These are phyloP conservation scores for Daldinia sp. DNA, from an alignment of 2,329 filamentous ascomycete species.

Conservation along the genomic window DNA sequence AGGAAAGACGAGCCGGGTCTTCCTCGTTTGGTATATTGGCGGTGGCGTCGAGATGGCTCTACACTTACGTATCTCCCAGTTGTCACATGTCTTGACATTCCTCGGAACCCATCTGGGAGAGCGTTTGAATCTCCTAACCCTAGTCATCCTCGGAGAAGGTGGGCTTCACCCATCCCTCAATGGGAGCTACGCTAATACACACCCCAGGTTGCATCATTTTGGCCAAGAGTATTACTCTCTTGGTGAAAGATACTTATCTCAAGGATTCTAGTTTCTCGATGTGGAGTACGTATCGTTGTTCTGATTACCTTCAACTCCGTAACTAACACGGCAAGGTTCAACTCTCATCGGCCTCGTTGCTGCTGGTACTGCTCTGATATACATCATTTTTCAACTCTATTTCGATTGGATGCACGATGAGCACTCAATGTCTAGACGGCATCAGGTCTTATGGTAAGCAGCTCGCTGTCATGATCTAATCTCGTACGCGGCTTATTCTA, in stretches of 20 bases:
- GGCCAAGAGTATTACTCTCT: slow-evolving; percentile 58
- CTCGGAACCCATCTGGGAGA: slow-evolving; percentile 70
- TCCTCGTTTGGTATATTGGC: slow-evolving; percentile 61
- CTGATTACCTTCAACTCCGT: not conserved
- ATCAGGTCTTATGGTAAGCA: slow-evolving; percentile 61
- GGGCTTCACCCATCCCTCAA: not conserved
- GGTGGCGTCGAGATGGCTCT: slow-evolving; percentile 60
- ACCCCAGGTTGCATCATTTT: slow-evolving; percentile 62
- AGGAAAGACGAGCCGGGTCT: slow-evolving; percentile 47
- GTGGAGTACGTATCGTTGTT: slow-evolving; percentile 37
- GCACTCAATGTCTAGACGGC: slow-evolving; percentile 62
- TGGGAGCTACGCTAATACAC: slow-evolving; percentile 6
- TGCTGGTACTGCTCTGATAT: slow-evolving; percentile 52
- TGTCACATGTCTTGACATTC: slow-evolving; percentile 66
- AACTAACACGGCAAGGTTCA: slow-evolving; percentile 44
- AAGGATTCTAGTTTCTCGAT: slow-evolving; percentile 46
- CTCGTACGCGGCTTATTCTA: not conserved
- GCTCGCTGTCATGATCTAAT: not conserved
- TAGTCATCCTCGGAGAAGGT: slow-evolving; percentile 73
- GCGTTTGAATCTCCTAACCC: slow-evolving; percentile 68
- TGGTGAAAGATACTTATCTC: slow-evolving; percentile 54
- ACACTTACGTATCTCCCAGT: slow-evolving; percentile 61
- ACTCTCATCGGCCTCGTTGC: slow-evolving; percentile 53
- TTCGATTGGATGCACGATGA: slow-evolving; percentile 71
- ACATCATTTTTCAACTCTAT: slow-evolving; percentile 57